These are phyloP conservation scores for Erysiphe neolycopersici DNA, from an alignment of 2,329 filamentous ascomycete species.

Conservation along the genomic window DNA sequence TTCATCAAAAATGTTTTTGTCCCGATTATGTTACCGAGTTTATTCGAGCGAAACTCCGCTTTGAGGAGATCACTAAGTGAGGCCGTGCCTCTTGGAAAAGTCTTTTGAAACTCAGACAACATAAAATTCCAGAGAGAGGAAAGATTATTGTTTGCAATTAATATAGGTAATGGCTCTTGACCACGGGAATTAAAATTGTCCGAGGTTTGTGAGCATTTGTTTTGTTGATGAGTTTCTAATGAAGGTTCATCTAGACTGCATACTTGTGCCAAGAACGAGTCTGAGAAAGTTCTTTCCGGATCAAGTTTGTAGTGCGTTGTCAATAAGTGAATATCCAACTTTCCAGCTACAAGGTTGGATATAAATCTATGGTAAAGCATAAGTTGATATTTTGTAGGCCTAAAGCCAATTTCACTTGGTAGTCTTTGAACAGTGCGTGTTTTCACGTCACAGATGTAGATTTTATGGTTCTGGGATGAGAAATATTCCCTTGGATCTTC, in stretches of 20 bases:
- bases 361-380: constrained; percentile 75
- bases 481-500: no score
- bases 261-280: constrained; percentile 53
- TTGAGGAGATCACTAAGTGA: constrained; percentile 29
- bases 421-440: constrained; percentile 40
- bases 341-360: constrained; percentile 43
- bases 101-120: constrained; percentile 27
- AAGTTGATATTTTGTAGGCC: constrained; percentile 62
- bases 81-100: constrained; percentile 21
- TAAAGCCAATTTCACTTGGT: constrained; percentile 33
- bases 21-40: constrained; percentile 25
- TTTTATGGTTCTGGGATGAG: constrained; percentile 8
- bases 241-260: constrained; percentile 29
- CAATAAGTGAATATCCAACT: constrained; percentile 40
- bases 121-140: constrained; percentile 33
- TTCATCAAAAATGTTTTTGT: constrained; percentile 40
- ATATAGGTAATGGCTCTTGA: constrained; percentile 14
- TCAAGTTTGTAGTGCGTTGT: constrained; percentile 47
- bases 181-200: constrained; percentile 15
- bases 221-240: no score
- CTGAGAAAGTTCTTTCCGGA: constrained; percentile 40
- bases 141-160: constrained; percentile 31
- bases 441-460: constrained; percentile 79
- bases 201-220: constrained; percentile 19
- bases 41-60: constrained; percentile 24